Evolutionary conservation across 441 rosid species (phyloP).

Genomic region (Metrosideros polymorpha): DNA sequence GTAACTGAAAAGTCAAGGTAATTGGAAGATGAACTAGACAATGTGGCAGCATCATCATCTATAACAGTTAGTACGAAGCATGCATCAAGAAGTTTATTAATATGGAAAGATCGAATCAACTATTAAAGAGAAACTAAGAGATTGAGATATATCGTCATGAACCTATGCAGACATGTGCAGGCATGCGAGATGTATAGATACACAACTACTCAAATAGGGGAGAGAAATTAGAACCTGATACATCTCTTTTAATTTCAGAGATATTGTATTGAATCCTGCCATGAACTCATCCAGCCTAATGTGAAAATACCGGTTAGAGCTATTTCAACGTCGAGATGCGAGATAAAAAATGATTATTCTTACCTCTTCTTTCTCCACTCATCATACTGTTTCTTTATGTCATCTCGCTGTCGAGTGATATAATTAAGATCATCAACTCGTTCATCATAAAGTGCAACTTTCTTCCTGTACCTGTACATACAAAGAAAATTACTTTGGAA

Average conservation of each 20-base stretch:
- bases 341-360: neutral
- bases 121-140: too few relatives aligned
- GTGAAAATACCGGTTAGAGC: neutral
- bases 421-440: constrained; percentile 73
- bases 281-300: constrained; percentile 93
- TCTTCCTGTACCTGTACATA: constrained; percentile 55
- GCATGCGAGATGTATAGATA: too few relatives aligned
- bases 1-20: neutral
- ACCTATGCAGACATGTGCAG: too few relatives aligned
- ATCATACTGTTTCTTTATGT: constrained; percentile 70
- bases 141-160: too few relatives aligned
- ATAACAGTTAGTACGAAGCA: neutral
- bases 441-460: constrained; percentile 65
- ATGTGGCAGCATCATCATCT: neutral
- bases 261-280: constrained; percentile 91
- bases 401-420: constrained; percentile 83
- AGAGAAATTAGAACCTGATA: constrained; percentile 54
- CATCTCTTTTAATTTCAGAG: constrained; percentile 93
- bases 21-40: neutral
- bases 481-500: constrained; percentile 10
- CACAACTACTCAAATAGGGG: neutral
- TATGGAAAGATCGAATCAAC: too few relatives aligned
- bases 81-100: neutral
- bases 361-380: constrained; percentile 85
- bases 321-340: neutral